phyloP scores from a whole-genome alignment of 2,329 filamentous ascomycete species.

The Hypocrella siamensis region DNA sequence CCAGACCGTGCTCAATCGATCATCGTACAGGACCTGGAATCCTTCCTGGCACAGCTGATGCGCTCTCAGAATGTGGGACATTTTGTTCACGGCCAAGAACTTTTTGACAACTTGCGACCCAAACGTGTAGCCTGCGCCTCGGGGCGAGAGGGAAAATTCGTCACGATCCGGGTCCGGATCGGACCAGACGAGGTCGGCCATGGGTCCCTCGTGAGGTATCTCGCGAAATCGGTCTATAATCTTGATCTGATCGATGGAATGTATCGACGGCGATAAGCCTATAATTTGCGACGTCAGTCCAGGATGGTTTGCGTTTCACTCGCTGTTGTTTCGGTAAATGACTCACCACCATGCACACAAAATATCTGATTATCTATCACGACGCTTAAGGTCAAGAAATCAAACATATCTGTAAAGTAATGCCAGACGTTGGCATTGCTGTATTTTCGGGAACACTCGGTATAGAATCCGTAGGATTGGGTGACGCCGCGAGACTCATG shows the following conservation, averaged over 20 bases:
- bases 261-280: conserved; percentile 78
- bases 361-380: conserved; percentile 99
- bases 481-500: conserved; percentile 96
- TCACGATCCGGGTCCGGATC: conserved; percentile 95
- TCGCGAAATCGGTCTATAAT: conserved; percentile 98
- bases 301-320: not conserved
- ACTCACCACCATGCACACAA: conserved; percentile 78
- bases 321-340: too few species aligned
- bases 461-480: conserved; percentile 98
- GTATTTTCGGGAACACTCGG: conserved; percentile 94
- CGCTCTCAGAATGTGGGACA: conserved; percentile 95
- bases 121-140: conserved; percentile 93
- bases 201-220: conserved; percentile 95
- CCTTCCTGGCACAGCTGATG: conserved; percentile 98
- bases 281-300: not conserved
- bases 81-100: conserved; percentile 91
- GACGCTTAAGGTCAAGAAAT: conserved; percentile 89
- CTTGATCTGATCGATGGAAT: conserved; percentile 98
- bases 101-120: conserved; percentile 97
- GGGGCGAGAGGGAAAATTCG: conserved; percentile 86
- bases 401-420: conserved; percentile 99
- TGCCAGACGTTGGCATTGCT: conserved; percentile 99
- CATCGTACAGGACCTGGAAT: conserved; percentile 92
- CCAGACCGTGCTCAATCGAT: conserved; percentile 91
- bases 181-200: conserved; percentile 99